These are phyloP conservation scores for Candida tallmaniae DNA, from an alignment of 805 yeast genomes.

Conservation along the genomic window DNA sequence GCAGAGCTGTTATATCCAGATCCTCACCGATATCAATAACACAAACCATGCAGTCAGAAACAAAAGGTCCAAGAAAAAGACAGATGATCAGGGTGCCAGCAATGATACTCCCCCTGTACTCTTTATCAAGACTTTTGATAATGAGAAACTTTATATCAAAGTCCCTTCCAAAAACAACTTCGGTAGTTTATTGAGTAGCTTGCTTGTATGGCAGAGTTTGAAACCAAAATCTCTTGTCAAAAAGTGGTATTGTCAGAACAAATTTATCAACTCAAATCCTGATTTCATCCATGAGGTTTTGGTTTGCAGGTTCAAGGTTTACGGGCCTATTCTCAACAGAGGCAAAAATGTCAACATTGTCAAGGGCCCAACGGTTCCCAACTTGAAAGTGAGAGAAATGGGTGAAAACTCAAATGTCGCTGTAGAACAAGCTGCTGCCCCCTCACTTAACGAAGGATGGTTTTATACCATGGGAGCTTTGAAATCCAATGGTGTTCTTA, in stretches of 20 bases:
- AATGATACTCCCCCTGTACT: constrained; percentile 31
- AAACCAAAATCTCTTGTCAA: constrained; percentile 50
- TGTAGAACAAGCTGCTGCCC: constrained; percentile 2
- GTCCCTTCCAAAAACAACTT: constrained; percentile 36
- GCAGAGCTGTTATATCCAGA: constrained; percentile 38
- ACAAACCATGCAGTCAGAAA: constrained; percentile 2
- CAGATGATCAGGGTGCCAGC: constrained; percentile 2
- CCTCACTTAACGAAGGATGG: constrained; percentile 52
- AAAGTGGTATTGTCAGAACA: constrained; percentile 47
- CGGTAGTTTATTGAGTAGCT: constrained; percentile 38
- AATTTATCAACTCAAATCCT: constrained; percentile 15
- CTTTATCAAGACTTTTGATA: constrained; percentile 37
- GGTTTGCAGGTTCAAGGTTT: constrained; percentile 62
- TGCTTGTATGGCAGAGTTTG: constrained; percentile 56
- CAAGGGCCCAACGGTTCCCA: constrained; percentile 35
- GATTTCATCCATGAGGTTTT: constrained; percentile 36
- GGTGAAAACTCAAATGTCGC: neutral
- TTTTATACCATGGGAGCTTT: constrained; percentile 68
- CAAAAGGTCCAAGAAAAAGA: constrained; percentile 2
- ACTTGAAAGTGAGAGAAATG: constrained; percentile 13
- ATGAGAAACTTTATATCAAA: constrained; percentile 32
- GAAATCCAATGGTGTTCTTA: constrained; percentile 57
- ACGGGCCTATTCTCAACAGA: constrained; percentile 53
- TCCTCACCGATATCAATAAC: constrained; percentile 22
- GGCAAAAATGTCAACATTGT: constrained; percentile 33